phyloP scores from a whole-genome alignment of 192 early-diverging fungal genomes.

The Entrophospora sp. region DNA sequence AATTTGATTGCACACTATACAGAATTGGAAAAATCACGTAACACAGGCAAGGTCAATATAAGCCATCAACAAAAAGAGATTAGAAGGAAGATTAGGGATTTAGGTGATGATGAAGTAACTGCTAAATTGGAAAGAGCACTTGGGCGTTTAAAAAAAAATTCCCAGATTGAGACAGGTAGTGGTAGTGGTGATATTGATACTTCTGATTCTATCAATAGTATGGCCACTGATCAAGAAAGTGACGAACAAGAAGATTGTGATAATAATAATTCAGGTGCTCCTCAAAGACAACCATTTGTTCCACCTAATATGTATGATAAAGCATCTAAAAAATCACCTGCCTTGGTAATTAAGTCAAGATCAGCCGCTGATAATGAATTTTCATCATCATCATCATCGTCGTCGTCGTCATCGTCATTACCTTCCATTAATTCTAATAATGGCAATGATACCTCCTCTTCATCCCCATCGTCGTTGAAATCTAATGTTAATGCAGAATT shows the following conservation, averaged over 20 bases:
- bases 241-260: slow-evolving; percentile 5
- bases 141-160: slow-evolving; percentile 10
- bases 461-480: not conserved
- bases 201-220: not conserved
- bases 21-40: slow-evolving; percentile 57
- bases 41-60: slow-evolving; percentile 45
- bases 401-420: no score
- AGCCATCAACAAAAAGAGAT: slow-evolving; percentile 46
- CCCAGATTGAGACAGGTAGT: not conserved
- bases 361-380: no score
- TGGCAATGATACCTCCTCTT: no score
- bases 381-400: no score
- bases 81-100: slow-evolving; percentile 30
- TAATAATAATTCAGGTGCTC: not conserved
- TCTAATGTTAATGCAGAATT: slow-evolving; percentile 26
- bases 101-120: slow-evolving; percentile 40
- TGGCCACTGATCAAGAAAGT: not conserved
- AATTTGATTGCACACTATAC: slow-evolving; percentile 57
- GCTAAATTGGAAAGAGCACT: slow-evolving; percentile 26
- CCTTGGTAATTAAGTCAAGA: not conserved
- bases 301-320: not conserved
- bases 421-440: no score
- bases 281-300: not conserved
- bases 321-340: not conserved
- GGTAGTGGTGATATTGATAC: not conserved